These are phyloP conservation scores for Acanthamoeba healyi DNA, from an alignment of 208 protist genomes.

Conservation along the genomic window DNA sequence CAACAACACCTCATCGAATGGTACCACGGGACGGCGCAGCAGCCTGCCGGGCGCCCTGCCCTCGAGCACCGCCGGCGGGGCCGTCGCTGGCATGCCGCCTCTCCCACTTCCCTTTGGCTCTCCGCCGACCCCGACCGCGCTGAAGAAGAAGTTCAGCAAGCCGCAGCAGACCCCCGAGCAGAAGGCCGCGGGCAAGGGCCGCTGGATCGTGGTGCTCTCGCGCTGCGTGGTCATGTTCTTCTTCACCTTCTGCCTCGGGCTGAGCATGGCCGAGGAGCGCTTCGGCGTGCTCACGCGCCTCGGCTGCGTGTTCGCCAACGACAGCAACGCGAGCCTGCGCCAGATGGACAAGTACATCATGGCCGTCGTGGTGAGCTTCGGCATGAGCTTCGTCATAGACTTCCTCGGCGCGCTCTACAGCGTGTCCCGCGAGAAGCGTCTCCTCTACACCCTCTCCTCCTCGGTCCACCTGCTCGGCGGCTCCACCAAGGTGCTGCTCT, in stretches of 20 bases:
- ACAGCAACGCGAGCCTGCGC: neutral
- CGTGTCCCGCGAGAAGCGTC: slow-evolving; percentile 33
- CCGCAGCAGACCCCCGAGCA: neutral
- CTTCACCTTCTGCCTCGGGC: neutral
- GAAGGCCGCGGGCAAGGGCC: slow-evolving; percentile 2
- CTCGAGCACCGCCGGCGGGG: too few species aligned
- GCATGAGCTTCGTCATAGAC: slow-evolving; percentile 39
- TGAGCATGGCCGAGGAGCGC: slow-evolving; percentile 28
- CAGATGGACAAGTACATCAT: slow-evolving; percentile 46
- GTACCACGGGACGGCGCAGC: neutral
- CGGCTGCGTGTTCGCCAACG: neutral
- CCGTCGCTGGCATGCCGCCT: too few species aligned
- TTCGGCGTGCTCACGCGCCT: neutral
- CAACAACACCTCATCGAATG: neutral
- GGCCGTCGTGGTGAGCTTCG: slow-evolving; percentile 53
- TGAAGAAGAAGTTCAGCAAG: neutral
- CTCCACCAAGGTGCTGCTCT: slow-evolving; percentile 38
- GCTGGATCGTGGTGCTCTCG: slow-evolving; percentile 18
- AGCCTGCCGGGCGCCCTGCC: neutral
- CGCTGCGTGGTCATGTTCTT: slow-evolving; percentile 17
- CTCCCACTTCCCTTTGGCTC: too few species aligned
- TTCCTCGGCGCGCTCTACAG: slow-evolving; percentile 25
- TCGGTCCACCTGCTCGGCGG: slow-evolving; percentile 25
- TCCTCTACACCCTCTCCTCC: slow-evolving; percentile 45
- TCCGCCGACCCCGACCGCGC: neutral